Evolutionary conservation across 2,329 filamentous ascomycete genomes (phyloP), one percentile per base, ranked within the genome.

Genomic region (Leptographium radiaticola): DNA sequence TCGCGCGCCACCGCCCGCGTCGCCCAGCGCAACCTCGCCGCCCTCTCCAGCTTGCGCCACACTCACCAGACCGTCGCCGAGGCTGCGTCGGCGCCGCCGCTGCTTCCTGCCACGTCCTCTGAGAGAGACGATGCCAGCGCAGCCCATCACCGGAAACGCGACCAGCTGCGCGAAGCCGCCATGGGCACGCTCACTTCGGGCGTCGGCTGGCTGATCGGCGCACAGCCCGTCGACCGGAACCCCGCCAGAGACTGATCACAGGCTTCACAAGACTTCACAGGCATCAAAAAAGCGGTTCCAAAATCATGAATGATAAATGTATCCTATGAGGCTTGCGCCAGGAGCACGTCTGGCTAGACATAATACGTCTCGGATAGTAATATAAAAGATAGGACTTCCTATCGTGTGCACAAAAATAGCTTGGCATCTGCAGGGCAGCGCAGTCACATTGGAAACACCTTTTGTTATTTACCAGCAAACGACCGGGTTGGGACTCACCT

Each of bases 191-290:
- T 86, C 48, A 82, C 83, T 3, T 81, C 79, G 45, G 79, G 83
- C 18, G 77, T 86, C 30, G 81, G 83, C 0, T 86, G 83, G 83
- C 65, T 86, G 48, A 76, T 86, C 55, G 80, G 79, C 8, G 82
- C 81, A 3, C 74, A 73, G 57, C 70, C 71, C 20, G 59, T 61
- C 12, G 62, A 64, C 48, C 64, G 63, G 3, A 36, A 25, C 44
- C 15, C 40, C 13, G 31, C 13, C 18, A 44, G 18, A 40, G 43
- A 33, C 8, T 46, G 36, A 46, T 10, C n/a, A 18, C 18, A 43
- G 25, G 25, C 25, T 3, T 25, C 25, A 25, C 34, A 36, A 42
- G 16, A 18, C n/a, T 3, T 10, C n/a, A 18, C 18, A 43, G 25
- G 25, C 25, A 25, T 25, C 25, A 25, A 25, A 25, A 25, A 5